Evolutionary conservation across 495 filamentous ascomycete genomes (phyloP).

Genomic region (Lepidopterella palustris): DNA sequence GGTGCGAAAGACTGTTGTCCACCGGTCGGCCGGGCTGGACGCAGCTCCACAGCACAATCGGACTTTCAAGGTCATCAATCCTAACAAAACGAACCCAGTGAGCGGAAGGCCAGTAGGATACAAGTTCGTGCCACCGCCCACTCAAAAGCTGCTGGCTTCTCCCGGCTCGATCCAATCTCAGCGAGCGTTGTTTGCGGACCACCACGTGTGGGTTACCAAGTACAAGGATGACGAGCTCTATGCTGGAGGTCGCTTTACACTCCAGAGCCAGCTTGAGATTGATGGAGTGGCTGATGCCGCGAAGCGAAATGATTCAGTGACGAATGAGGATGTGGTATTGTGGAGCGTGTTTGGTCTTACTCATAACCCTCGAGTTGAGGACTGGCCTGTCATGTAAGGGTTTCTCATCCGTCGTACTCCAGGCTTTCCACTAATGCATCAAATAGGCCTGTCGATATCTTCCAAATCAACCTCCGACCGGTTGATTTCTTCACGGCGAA

Average conservation of each 20-base stretch:
- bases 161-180: slow-evolving; percentile 15
- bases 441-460: slow-evolving; percentile 51
- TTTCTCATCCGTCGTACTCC: neutral
- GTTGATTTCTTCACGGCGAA: slow-evolving; percentile 51
- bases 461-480: slow-evolving; percentile 50
- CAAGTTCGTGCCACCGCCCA: slow-evolving; percentile 32
- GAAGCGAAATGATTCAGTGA: slow-evolving; percentile 37
- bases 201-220: slow-evolving; percentile 36
- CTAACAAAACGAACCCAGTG: slow-evolving; percentile 26
- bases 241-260: slow-evolving; percentile 29
- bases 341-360: slow-evolving; percentile 58
- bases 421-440: neutral
- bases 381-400: slow-evolving; percentile 55
- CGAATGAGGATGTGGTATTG: slow-evolving; percentile 49
- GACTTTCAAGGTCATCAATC: slow-evolving; percentile 32
- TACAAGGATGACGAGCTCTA: slow-evolving; percentile 31
- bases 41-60: slow-evolving; percentile 28
- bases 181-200: slow-evolving; percentile 28
- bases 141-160: slow-evolving; percentile 31
- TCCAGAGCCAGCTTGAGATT: slow-evolving; percentile 40
- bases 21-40: slow-evolving; percentile 25
- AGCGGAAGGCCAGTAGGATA: slow-evolving; percentile 31
- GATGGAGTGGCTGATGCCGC: slow-evolving; percentile 41
- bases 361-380: slow-evolving; percentile 54
- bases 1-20: slow-evolving; percentile 21